phyloP scores from a whole-genome alignment of 352 stramenopile species.

The Globisporangium okanoganense region DNA sequence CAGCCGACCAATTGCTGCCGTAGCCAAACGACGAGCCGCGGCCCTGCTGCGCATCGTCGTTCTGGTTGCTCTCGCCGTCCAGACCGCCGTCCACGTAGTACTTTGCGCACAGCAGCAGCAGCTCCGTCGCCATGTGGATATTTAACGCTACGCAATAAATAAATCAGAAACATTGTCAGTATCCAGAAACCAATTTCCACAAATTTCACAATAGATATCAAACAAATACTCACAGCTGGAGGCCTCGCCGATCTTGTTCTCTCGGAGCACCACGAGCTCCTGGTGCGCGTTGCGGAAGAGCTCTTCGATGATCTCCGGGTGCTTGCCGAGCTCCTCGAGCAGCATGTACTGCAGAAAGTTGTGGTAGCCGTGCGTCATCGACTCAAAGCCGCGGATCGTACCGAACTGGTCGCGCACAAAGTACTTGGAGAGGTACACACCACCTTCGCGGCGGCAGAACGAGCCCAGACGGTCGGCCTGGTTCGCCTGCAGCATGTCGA shows the following conservation, averaged over 20 bases:
- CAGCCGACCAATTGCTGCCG: constrained; percentile 39
- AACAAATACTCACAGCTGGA: constrained; percentile 38
- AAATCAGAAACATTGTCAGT: background rate
- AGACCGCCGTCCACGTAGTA: constrained; percentile 44
- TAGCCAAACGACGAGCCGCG: constrained; percentile 44
- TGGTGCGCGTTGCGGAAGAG: constrained; percentile 65
- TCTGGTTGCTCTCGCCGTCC: constrained; percentile 30
- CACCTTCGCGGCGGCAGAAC: constrained; percentile 76
- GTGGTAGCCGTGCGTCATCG: constrained; percentile 87
- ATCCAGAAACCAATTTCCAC: background rate
- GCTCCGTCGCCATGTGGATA: constrained; percentile 70
- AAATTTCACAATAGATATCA: background rate
- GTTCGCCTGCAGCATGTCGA: constrained; percentile 87
- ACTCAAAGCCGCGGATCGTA: constrained; percentile 85
- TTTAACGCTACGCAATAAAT: constrained; percentile 33
- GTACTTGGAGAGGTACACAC: constrained; percentile 85
- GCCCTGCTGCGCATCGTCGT: constrained; percentile 28
- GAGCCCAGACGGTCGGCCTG: constrained; percentile 79
- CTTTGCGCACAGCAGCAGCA: constrained; percentile 63
- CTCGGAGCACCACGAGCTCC: constrained; percentile 53
- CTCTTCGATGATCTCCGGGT: constrained; percentile 54
- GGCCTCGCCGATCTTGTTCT: constrained; percentile 41
- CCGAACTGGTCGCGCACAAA: constrained; percentile 88
- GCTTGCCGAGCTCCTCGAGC: constrained; percentile 80
- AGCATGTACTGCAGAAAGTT: constrained; percentile 90